Base-by-base conservation (phyloP, 345 rosid species). In the Salix arbutifolia region DNA sequence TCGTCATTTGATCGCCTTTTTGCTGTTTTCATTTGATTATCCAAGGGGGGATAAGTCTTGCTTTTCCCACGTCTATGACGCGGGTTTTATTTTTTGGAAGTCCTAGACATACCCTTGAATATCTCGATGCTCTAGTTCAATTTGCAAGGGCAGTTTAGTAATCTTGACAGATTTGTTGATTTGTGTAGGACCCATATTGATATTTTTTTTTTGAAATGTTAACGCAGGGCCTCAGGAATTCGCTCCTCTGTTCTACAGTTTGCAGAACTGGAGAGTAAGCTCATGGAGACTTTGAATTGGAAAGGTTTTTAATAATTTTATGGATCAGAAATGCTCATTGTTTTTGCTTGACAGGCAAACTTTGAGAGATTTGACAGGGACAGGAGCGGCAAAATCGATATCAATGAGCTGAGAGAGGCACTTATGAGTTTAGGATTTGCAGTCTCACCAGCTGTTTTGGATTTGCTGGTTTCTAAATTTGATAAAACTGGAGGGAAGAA, bases 231-330 rank as follows among this genome's bases (percentile, higher is more conserved):
- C 97, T 0, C 91, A 90, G 85, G 99, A 96, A 77, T 93, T 96
- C 85, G 82, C 84, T 65, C 74, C 85, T 23, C 86, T 96, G 79
- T 96, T 93, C 79, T 94, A 93, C 84, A 93, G 98, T 85, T 97
- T 95, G 37, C 99, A 95, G 86, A 92, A 70, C 74, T 95, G 99
- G 99, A 88, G 98, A 91, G 99, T 96, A 80, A 84, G 85, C 79
- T 31, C 33, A 10, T 5, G 9, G 58, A 8, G 31, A 48, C 26
- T 61, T 30, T 17, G 52, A 14, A 40, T 4, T 23, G 37, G 17
- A 14, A 11, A 40, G 18, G 5, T 8, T 56, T 58, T 62, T 44
- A 14, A 52, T 65, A 25, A 8, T 19, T 23, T 16, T 73, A 5
- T 48, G 0, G 2, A 44, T 4, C 23, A 9, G 25, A 7, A 37